Percentiles rank a stretch among this genome's conserved stretches.
Conservation (phyloP, 2,329 filamentous ascomycete genomes). For the Arachnomyces sp. region DNA sequence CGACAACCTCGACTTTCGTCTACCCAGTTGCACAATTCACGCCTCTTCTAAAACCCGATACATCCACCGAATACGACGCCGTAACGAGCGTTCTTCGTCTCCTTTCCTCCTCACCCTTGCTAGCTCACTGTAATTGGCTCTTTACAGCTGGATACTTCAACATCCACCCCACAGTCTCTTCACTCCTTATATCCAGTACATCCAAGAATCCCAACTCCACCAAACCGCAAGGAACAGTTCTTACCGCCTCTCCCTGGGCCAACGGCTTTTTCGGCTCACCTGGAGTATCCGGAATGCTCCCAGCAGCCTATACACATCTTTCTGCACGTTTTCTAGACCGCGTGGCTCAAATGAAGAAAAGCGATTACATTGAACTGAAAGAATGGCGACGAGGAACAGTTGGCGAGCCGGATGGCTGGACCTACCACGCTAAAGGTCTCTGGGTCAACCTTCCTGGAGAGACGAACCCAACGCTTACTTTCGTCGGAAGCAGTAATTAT, state of each 20-base stretch:
- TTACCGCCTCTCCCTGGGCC: slow-evolving; percentile 85
- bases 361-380: slow-evolving; percentile 59
- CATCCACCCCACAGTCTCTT: slow-evolving; percentile 74
- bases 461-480: slow-evolving; percentile 61
- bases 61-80: slow-evolving; percentile 80
- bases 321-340: slow-evolving; percentile 69
- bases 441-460: slow-evolving; percentile 65
- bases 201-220: slow-evolving; percentile 24
- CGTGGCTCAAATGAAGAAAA: slow-evolving; percentile 45
- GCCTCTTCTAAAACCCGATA: slow-evolving; percentile 67
- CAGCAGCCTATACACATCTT: slow-evolving; percentile 84
- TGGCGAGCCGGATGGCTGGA: slow-evolving; percentile 78
- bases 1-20: slow-evolving; percentile 58
- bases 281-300: slow-evolving; percentile 82
- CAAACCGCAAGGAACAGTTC: slow-evolving; percentile 60
- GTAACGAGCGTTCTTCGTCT: slow-evolving; percentile 65
- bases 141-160: slow-evolving; percentile 99
- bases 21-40: slow-evolving; percentile 86
- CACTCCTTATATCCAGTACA: slow-evolving; percentile 66
- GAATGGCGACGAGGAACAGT: slow-evolving; percentile 85
- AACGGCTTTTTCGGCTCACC: slow-evolving; percentile 91
- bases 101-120: slow-evolving; percentile 52
- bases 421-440: slow-evolving; percentile 93
- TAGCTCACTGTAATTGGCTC: slow-evolving; percentile 71
- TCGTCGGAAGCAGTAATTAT: slow-evolving; percentile 91